These are phyloP conservation scores for Hyphodiscus hymeniophilus DNA, from an alignment of 495 filamentous ascomycete species.

Conservation along the genomic window DNA sequence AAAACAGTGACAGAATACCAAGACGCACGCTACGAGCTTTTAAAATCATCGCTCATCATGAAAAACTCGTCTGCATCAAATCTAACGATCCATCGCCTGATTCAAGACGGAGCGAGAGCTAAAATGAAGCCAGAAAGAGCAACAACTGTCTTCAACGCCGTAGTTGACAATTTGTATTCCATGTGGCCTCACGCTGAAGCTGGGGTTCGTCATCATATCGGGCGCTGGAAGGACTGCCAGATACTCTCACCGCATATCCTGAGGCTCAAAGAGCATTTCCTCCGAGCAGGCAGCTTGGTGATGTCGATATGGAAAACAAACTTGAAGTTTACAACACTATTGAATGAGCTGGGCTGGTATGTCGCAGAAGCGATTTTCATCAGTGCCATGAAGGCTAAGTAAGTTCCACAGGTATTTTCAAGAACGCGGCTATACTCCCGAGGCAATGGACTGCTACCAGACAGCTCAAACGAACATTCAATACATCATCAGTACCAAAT, in stretches of 20 bases:
- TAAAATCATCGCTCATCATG: conserved; percentile 16
- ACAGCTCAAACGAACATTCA: too few relatives aligned
- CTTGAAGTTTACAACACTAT: not conserved
- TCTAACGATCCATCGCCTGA: conserved; percentile 16
- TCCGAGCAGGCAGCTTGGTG: not conserved
- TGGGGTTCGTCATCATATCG: not conserved
- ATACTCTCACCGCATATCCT: conserved; percentile 3
- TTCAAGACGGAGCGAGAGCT: conserved; percentile 23
- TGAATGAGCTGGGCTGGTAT: conserved; percentile 3
- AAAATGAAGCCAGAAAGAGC: conserved; percentile 19
- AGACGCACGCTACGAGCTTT: conserved; percentile 12
- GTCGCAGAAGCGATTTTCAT: not conserved
- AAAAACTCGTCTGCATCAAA: conserved; percentile 12
- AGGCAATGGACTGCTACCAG: not conserved
- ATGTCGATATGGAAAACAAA: not conserved
- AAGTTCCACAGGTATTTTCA: not conserved
- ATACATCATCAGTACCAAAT: too few relatives aligned
- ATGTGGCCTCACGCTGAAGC: conserved; percentile 5
- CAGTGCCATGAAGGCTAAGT: not conserved
- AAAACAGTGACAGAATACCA: conserved; percentile 8
- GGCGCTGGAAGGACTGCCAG: conserved; percentile 2
- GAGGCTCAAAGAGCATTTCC: conserved; percentile 2
- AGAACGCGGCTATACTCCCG: not conserved
- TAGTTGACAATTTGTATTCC: not conserved
- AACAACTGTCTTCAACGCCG: conserved; percentile 5